phyloP scores from a whole-genome alignment of 2,329 filamentous ascomycete species.

The Lecanicillium sp. region DNA sequence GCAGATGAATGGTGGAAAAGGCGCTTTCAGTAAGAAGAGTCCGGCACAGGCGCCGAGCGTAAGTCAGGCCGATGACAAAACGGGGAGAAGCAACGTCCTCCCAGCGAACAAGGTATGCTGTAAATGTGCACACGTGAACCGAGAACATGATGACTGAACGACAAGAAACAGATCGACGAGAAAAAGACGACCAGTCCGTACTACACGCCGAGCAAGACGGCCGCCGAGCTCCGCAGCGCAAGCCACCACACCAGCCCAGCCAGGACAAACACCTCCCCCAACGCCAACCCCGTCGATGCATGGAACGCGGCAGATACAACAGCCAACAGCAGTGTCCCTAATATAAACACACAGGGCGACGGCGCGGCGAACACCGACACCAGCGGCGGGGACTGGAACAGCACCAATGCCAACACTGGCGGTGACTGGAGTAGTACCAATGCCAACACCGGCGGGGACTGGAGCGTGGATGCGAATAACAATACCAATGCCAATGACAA shows the following conservation, averaged over 20 bases:
- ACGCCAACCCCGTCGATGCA: constrained; percentile 3
- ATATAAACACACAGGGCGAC: neutral
- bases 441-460: constrained; percentile 9
- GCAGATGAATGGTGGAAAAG: constrained; percentile 6
- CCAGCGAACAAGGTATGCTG: constrained; percentile 14
- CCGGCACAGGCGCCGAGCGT: constrained; percentile 7
- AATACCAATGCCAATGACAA: neutral
- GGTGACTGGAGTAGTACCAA: neutral
- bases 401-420: constrained; percentile 10
- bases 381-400: constrained; percentile 9
- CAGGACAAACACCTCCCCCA: neutral
- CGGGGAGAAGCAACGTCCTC: neutral
- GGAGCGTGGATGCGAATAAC: constrained; percentile 7
- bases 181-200: constrained; percentile 13
- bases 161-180: neutral
- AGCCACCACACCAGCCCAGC: constrained; percentile 15
- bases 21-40: constrained; percentile 11
- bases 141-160: neutral
- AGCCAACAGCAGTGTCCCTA: neutral
- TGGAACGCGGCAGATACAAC: constrained; percentile 1
- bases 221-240: constrained; percentile 6
- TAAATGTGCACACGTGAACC: no score
- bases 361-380: constrained; percentile 7
- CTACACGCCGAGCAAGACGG: constrained; percentile 14
- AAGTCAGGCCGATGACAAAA: constrained; percentile 7